Conservation (phyloP, 176 grass and related monocot genomes). For the Phoenix dactylifera region DNA sequence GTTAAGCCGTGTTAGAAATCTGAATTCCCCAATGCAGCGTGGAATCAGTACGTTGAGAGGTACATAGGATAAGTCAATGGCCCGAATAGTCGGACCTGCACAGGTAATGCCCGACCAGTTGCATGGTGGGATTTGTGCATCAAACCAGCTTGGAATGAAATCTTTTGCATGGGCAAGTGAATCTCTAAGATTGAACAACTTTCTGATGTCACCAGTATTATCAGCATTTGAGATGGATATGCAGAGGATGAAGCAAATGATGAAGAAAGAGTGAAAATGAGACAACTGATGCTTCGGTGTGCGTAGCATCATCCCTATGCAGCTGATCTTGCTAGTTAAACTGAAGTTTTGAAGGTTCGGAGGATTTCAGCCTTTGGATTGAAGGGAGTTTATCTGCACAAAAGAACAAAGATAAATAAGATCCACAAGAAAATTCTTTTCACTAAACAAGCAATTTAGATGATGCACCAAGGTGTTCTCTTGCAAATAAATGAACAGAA, state of each 20-base stretch:
- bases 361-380: conserved; percentile 25
- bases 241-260: conserved; percentile 29
- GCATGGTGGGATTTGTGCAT: conserved; percentile 66
- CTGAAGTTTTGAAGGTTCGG: background rate
- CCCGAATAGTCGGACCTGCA: conserved; percentile 27
- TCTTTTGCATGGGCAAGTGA: conserved; percentile 44
- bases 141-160: conserved; percentile 68
- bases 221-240: conserved; percentile 15
- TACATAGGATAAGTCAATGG: conserved; percentile 59
- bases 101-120: conserved; percentile 68
- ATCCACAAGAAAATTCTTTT: background rate
- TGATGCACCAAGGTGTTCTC: background rate
- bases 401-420: conserved; percentile 7
- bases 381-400: conserved; percentile 35
- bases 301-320: conserved; percentile 14
- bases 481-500: background rate
- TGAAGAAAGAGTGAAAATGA: conserved; percentile 28
- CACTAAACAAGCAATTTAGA: background rate
- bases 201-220: conserved; percentile 36
- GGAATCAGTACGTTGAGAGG: conserved; percentile 56
- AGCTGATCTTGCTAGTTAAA: background rate
- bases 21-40: conserved; percentile 38
- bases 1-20: conserved; percentile 53
- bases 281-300: conserved; percentile 15
- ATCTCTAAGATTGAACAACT: conserved; percentile 48